phyloP scores from a whole-genome alignment of 805 yeast species.

The Teunomyces barrocoloradensis region DNA sequence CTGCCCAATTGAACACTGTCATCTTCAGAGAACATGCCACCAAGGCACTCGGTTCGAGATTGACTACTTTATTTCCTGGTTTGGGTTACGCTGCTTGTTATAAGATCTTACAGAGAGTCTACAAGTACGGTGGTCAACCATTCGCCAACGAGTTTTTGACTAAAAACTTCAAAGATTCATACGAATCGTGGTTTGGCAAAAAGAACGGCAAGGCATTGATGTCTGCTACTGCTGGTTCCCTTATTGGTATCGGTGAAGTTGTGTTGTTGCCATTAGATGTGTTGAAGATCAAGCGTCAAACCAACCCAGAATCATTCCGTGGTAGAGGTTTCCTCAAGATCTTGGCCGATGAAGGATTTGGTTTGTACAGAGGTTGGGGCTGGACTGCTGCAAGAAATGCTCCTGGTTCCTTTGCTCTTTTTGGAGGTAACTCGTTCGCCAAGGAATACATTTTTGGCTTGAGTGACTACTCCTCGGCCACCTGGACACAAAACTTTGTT shows the following conservation, averaged over 20 bases:
- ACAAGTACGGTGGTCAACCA: constrained; percentile 99
- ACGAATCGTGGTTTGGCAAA: constrained; percentile 78
- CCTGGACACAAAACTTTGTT: constrained; percentile 92
- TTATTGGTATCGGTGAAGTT: constrained; percentile 97
- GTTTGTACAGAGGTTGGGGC: constrained; percentile 97
- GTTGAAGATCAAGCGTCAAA: constrained; percentile 96
- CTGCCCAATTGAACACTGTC: constrained; percentile 73
- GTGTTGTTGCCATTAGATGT: constrained; percentile 94
- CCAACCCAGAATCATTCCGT: constrained; percentile 98
- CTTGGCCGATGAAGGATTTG: constrained; percentile 85
- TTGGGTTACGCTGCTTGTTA: constrained; percentile 97
- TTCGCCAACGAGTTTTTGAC: constrained; percentile 92
- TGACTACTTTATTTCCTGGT: constrained; percentile 92
- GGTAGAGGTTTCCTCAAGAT: constrained; percentile 95
- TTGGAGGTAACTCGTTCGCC: constrained; percentile 98
- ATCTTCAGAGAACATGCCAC: constrained; percentile 81
- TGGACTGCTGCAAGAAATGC: constrained; percentile 99
- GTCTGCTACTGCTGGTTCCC: constrained; percentile 96
- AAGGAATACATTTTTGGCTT: constrained; percentile 91
- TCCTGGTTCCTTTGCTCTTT: constrained; percentile 96
- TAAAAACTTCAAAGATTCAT: constrained; percentile 64
- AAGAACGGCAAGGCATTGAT: constrained; percentile 96
- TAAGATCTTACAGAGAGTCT: constrained; percentile 94
- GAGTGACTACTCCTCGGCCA: constrained; percentile 82
- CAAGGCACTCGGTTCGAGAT: constrained; percentile 66